Base-by-base conservation (phyloP, 805 yeast genomes). In the Grigorovia transvaalensis region DNA sequence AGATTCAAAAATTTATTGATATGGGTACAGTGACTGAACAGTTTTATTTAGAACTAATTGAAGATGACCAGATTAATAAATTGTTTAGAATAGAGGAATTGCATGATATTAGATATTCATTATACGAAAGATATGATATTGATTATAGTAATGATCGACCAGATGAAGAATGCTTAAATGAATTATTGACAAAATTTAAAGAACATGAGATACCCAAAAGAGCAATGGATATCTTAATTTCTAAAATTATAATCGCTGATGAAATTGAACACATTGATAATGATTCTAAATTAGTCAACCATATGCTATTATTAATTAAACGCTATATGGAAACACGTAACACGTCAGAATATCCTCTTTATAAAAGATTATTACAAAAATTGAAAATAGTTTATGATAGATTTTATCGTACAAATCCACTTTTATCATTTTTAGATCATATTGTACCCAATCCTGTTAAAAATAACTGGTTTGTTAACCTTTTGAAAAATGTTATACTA, bases 391-490 rank as follows among this genome's bases (percentile, higher is more conserved):
- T 17, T 20, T 9, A 44, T 9, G n/a, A 11, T 12, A 20, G 38
- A 15, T 6, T 53, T 2, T 38, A 41, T 9, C 30, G 33, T 19
- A 20, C 17, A n/a, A 20, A 46, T 18, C 6, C 41, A 18, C 44
- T 49, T 9, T 27, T 11, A 9, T n/a, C n/a, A 9, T 4, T 50
- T n/a, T 35, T 57, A 43, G 54, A 60, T 15, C 44, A 52, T 30
- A 45, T 65, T 47, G 60, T 60, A 12, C 62, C 68, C 18, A 51
- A 61, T 45, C 62, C 62, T 30, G 23, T 44, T 27, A 47, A 47
- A 11, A 63, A 61, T 50, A 53, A 50, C 51, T 43, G 56, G n/a
- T 15, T 55, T 1, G 33, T 50, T 20, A 60, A 57, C 35, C 27
- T 60, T 15, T 13, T 56, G 30, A 64, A 62, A 53, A 61, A 62